Conservation (phyloP, 2,329 filamentous ascomycete species). For the Nigrospora osmanthi region DNA sequence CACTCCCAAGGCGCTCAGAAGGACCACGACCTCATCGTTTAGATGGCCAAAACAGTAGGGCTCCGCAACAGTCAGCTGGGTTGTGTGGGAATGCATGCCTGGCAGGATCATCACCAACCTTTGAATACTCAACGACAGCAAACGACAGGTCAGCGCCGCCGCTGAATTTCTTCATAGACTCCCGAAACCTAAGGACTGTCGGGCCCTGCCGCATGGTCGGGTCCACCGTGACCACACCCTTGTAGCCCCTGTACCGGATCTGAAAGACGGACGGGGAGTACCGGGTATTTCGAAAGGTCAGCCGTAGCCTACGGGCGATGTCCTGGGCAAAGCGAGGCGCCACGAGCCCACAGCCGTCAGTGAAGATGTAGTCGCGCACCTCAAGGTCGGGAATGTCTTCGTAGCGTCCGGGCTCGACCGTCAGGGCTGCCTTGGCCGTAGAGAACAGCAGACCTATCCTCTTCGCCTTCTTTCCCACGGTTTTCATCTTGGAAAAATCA, state of each 20-base stretch:
- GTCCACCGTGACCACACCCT: conserved; percentile 31
- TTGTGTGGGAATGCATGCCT: not conserved
- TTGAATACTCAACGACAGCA: conserved; percentile 30
- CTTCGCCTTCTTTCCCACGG: conserved; percentile 33
- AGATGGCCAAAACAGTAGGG: conserved; percentile 30
- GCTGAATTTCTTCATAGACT: conserved; percentile 33
- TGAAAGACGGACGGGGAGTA: conserved; percentile 32
- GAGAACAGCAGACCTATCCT: conserved; percentile 33
- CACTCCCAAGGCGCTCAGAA: conserved; percentile 28
- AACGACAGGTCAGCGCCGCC: conserved; percentile 27
- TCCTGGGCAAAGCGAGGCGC: conserved; percentile 20
- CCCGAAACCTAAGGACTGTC: conserved; percentile 16
- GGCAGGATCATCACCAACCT: conserved; percentile 13
- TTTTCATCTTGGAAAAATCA: conserved; percentile 31
- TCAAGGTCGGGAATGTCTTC: conserved; percentile 30
- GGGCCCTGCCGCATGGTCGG: conserved; percentile 12
- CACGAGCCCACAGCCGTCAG: conserved; percentile 32
- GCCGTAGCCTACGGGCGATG: conserved; percentile 21
- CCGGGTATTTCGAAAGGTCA: conserved; percentile 24
- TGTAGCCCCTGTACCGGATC: conserved; percentile 33
- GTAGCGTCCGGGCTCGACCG: conserved; percentile 22
- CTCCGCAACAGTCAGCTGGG: conserved; percentile 8
- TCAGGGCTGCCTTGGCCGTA: conserved; percentile 20
- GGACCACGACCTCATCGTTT: conserved; percentile 32
- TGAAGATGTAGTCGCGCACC: conserved; percentile 27